Base-by-base conservation (phyloP, 495 filamentous ascomycete genomes). In the Penicillium antarcticum region DNA sequence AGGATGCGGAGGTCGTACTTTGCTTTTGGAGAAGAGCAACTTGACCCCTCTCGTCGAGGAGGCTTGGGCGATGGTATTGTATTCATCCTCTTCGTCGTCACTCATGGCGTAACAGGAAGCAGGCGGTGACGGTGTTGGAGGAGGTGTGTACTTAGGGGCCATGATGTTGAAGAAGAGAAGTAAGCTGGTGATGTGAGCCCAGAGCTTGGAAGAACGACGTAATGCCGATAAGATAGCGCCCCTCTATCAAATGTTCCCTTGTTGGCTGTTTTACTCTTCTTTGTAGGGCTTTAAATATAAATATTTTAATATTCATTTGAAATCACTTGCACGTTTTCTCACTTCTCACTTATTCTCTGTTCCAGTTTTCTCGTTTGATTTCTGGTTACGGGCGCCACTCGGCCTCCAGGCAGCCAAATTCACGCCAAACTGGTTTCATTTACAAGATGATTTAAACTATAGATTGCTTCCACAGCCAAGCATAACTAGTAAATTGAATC, bases 91-190 rank as follows among this genome's bases (percentile, higher is more conserved):
- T 40, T 96, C 91, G 54, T 95, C 91, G 71, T 98, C 94, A 68
- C 91, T 96, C 75, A 97, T 78, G 60, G 92, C 94, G 80, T 96
- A 97, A 77, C 91, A 95, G 54, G 91, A 96, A 13, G 87, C 91
- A 1, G 89, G 78, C 5, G 95, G 91, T 18, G 94, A 97, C 5
- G 80, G 81, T 37, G 73, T 70, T 9, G 73, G 61, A 44, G 73
- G 72, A 55, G 72, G 71, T 14, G 73, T 77, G 58, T 63, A 74
- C 58, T 73, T 67, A 46, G 60, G 53, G 52, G 53, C 60, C 51
- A 67, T 59, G 63, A 72, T 72, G 51, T 43, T 59, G 52, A 29
- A 40, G 42, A 31, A 45, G 52, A 52, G 42, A 33, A 39, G 14
- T 45, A n/a, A n/a, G n/a, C n/a, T n/a, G n/a, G n/a, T n/a, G n/a